A percentile compares a stretch with the other conserved stretches of the same genome.
Conservation (phyloP, 2,329 filamentous ascomycete genomes). For the Fusarium floridanum region DNA sequence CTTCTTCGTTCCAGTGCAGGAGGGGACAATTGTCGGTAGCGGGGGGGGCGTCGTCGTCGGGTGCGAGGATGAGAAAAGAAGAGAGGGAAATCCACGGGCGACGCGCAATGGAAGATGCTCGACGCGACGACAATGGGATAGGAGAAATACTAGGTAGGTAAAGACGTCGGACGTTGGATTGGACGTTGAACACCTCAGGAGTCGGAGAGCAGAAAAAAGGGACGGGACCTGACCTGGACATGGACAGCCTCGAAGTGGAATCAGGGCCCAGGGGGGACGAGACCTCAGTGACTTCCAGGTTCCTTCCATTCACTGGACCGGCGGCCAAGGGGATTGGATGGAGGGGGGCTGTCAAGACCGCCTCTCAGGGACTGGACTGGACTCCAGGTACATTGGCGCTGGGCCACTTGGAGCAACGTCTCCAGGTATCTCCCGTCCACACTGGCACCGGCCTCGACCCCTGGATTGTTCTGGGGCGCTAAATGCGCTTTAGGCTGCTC, state of each 20-base stretch:
- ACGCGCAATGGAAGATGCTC: conserved; percentile 12
- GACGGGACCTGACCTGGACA: conserved; percentile 21
- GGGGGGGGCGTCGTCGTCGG: conserved; percentile 27
- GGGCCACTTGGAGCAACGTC: conserved; percentile 26
- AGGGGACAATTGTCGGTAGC: conserved; percentile 32
- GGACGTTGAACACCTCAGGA: conserved; percentile 33
- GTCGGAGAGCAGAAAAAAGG: conserved; percentile 31
- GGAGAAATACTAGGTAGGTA: conserved; percentile 19
- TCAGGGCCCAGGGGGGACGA: conserved; percentile 25
- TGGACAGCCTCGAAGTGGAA: conserved; percentile 31
- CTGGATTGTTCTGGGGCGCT: conserved; percentile 29
- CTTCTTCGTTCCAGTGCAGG: conserved; percentile 43
- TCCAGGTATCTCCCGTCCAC: conserved; percentile 37
- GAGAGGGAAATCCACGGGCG: conserved; percentile 17
- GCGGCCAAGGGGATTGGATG: conserved; percentile 18
- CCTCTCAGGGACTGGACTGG: conserved; percentile 15
- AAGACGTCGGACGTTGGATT: conserved; percentile 21
- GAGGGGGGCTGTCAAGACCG: conserved; percentile 42
- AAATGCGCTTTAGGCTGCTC: conserved; percentile 11
- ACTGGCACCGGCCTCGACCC: conserved; percentile 32
- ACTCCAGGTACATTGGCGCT: conserved; percentile 37
- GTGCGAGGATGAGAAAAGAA: conserved; percentile 19
- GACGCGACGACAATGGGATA: conserved; percentile 16
- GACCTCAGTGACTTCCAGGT: conserved; percentile 28
- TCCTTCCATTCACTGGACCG: conserved; percentile 33